Evolutionary conservation across 1,284 basidiomycete species (phyloP).

Genomic region (Peniophora sp.): DNA sequence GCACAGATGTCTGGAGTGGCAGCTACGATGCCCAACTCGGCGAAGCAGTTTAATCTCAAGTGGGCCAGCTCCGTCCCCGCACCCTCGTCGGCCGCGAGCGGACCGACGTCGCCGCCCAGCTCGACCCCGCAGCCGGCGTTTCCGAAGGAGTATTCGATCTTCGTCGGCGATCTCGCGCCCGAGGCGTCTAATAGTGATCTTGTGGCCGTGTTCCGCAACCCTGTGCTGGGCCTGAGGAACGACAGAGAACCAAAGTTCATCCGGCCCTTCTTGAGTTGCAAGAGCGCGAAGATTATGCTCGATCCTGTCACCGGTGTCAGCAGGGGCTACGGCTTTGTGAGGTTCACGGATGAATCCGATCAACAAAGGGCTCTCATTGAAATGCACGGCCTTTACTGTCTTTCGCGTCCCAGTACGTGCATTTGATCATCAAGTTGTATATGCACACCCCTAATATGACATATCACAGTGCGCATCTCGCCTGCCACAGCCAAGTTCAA

Average conservation of each 20-base stretch:
- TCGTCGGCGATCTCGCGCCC: conserved; percentile 84
- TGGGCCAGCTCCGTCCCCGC: conserved; percentile 68
- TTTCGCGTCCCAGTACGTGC: conserved; percentile 68
- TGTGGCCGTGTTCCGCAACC: conserved; percentile 79
- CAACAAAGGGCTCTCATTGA: conserved; percentile 83
- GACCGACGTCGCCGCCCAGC: conserved; percentile 11
- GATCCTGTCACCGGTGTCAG: conserved; percentile 86
- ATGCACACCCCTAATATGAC: conserved; percentile 7
- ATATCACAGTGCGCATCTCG: conserved; percentile 69
- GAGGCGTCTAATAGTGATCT: conserved; percentile 87
- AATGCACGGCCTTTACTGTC: conserved; percentile 83
- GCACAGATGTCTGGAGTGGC: conserved; percentile 54
- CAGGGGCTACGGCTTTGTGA: conserved; percentile 81
- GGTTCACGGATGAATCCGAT: conserved; percentile 81
- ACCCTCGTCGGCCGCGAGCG: conserved; percentile 27
- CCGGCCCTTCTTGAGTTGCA: conserved; percentile 78
- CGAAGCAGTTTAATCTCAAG: conserved; percentile 65
- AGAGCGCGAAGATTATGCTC: conserved; percentile 90
- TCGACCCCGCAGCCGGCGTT: conserved; percentile 43
- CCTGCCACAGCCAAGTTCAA: conserved; percentile 83
- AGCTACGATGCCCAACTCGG: conserved; percentile 73
- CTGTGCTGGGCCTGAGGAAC: conserved; percentile 71
- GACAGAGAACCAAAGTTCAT: conserved; percentile 80
- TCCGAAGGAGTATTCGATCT: conserved; percentile 83
- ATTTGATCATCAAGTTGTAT: conserved; percentile 19